These are phyloP conservation scores for Aureobasidium sp. DNA, from an alignment of 2,329 filamentous ascomycete species.

Conservation along the genomic window DNA sequence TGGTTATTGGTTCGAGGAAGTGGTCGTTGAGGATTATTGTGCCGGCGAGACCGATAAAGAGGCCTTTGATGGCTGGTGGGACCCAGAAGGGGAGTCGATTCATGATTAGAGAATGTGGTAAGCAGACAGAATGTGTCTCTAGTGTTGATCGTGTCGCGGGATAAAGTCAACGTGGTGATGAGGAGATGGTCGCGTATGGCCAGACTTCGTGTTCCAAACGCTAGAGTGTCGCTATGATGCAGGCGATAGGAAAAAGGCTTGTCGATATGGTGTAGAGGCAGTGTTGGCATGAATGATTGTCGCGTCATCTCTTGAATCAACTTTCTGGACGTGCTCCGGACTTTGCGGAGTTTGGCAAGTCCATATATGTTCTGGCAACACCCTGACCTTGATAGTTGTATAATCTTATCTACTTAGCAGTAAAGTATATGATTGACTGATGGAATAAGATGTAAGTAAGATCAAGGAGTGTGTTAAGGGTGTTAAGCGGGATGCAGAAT, in stretches of 20 bases:
- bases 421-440: too few relatives aligned
- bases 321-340: conserved; percentile 14
- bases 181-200: neutral
- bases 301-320: neutral
- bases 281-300: neutral
- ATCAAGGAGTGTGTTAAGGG: too few relatives aligned
- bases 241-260: neutral
- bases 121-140: too few relatives aligned
- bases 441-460: too few relatives aligned
- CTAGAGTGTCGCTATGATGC: neutral
- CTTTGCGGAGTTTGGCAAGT: conserved; percentile 1
- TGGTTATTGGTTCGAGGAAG: conserved; percentile 38
- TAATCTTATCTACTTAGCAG: too few relatives aligned
- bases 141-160: neutral
- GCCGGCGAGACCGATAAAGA: conserved; percentile 18
- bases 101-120: too few relatives aligned
- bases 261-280: neutral
- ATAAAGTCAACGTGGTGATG: too few relatives aligned
- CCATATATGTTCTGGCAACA: neutral
- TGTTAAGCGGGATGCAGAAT: too few relatives aligned
- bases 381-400: neutral
- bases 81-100: neutral
- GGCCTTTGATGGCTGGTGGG: neutral
- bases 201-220: neutral
- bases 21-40: conserved; percentile 45